Percentiles rank a stretch among this genome's conserved stretches.
Conservation (phyloP, 805 yeast species). For the Kodamaea sagamina region DNA sequence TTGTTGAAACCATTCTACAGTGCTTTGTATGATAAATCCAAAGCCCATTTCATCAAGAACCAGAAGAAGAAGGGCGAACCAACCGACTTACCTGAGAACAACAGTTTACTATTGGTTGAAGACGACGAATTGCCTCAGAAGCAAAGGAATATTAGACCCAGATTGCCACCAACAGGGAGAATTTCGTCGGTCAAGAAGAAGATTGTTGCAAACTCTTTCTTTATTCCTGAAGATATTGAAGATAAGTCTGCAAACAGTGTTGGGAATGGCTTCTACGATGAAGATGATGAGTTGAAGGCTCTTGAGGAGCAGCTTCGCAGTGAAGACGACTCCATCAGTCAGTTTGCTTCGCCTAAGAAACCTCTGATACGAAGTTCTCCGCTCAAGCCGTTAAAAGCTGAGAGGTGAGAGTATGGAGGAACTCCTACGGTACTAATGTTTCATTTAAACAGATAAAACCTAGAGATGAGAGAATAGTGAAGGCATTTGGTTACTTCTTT, state of each 20-base stretch:
- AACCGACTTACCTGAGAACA: constrained; percentile 42
- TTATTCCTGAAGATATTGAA: constrained; percentile 23
- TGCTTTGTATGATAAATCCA: constrained; percentile 43
- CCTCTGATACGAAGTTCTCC: constrained; percentile 6
- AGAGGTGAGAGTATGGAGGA: too few relatives aligned
- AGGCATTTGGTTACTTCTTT: too few relatives aligned
- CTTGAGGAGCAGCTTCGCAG: constrained; percentile 10
- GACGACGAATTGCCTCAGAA: constrained; percentile 86
- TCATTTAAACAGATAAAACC: too few relatives aligned
- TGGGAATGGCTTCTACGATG: constrained; percentile 7
- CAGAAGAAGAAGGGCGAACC: constrained; percentile 44
- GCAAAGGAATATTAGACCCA: constrained; percentile 70
- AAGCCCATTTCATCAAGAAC: constrained; percentile 41
- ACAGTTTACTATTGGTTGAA: constrained; percentile 52
- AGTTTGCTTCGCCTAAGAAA: constrained; percentile 10
- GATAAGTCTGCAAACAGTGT: background rate
- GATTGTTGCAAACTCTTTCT: constrained; percentile 52
- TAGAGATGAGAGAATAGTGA: too few relatives aligned
- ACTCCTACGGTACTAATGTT: too few relatives aligned
- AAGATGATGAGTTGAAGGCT: constrained; percentile 11
- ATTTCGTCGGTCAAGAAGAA: constrained; percentile 71
- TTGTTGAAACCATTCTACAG: constrained; percentile 55
- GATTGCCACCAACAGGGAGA: constrained; percentile 89
- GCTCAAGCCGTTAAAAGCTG: background rate
- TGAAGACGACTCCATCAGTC: constrained; percentile 11